These are phyloP conservation scores for Chloris gayana DNA, from an alignment of 176 grass and related monocot species.

Conservation along the genomic window DNA sequence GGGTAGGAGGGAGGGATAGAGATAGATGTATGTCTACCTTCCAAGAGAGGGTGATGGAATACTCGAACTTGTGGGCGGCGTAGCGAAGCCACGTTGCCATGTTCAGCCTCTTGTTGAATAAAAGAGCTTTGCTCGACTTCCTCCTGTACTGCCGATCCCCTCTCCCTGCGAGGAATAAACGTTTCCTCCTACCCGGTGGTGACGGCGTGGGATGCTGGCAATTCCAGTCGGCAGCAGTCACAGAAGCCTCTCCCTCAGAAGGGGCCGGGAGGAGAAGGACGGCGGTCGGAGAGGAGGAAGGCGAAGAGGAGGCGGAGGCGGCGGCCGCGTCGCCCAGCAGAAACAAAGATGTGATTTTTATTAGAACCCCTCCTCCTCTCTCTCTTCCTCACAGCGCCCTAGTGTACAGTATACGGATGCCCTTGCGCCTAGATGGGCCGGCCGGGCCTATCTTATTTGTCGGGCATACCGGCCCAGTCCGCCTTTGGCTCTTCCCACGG, in stretches of 20 bases:
- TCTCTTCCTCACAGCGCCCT: too few species aligned
- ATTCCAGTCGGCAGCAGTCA: not conserved
- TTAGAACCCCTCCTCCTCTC: too few species aligned
- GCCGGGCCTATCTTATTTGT: too few species aligned
- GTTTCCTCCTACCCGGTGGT: not conserved
- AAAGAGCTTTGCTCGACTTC: not conserved
- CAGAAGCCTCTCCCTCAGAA: not conserved
- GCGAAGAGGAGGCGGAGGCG: not conserved
- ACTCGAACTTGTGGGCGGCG: constrained; percentile 84
- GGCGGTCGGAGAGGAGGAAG: constrained; percentile 15
- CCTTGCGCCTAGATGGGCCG: too few species aligned
- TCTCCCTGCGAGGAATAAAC: not conserved
- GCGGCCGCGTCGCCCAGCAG: constrained; percentile 22
- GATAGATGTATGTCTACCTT: constrained; percentile 41
- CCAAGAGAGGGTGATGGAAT: constrained; percentile 75
- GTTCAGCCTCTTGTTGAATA: not conserved
- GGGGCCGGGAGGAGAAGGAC: not conserved
- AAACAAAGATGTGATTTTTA: not conserved
- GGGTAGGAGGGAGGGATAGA: not conserved
- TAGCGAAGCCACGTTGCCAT: constrained; percentile 98
- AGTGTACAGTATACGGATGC: too few species aligned
- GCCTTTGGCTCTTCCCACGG: too few species aligned
- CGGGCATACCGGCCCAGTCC: too few species aligned
- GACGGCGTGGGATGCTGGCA: not conserved
- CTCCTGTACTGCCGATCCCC: constrained; percentile 15